Percentiles rank a stretch among this genome's conserved stretches.
phyloP scores from a whole-genome alignment of 768 basidiomycete species.

The Rhodocollybia butyracea region DNA sequence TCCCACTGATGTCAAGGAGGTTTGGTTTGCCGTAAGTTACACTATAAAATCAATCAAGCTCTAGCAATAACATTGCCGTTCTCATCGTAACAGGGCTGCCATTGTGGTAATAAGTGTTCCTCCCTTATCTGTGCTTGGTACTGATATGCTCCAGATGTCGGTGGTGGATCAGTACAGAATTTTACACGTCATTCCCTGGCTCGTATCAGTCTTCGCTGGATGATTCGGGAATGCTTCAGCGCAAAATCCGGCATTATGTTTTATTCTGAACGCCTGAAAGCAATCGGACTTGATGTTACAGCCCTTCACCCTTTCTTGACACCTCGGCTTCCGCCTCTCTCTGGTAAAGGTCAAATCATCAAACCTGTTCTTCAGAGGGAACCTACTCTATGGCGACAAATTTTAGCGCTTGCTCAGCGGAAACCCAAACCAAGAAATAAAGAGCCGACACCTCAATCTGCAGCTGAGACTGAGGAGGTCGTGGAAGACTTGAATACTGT shows the following conservation, averaged over 20 bases:
- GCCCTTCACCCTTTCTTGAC: constrained; percentile 43
- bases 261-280: constrained; percentile 37
- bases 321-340: constrained; percentile 20
- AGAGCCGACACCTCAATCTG: no score
- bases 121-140: not conserved
- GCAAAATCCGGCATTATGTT: constrained; percentile 58
- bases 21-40: constrained; percentile 14
- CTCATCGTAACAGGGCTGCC: no score
- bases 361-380: constrained; percentile 19
- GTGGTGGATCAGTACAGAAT: constrained; percentile 51
- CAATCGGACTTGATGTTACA: constrained; percentile 44
- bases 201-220: constrained; percentile 59
- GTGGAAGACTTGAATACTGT: no score
- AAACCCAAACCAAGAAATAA: not conserved
- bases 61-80: no score
- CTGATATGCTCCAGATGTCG: constrained; percentile 38
- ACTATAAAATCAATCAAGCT: no score
- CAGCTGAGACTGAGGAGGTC: not conserved
- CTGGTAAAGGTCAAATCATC: constrained; percentile 15
- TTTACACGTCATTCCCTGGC: constrained; percentile 34
- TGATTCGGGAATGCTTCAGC: constrained; percentile 66
- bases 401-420: no score
- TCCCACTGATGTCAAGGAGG: constrained; percentile 27
- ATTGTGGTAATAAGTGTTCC: constrained; percentile 21
- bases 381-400: not conserved